These are phyloP conservation scores for Apocynum venetum DNA, from an alignment of 257 asterid species.

Conservation along the genomic window DNA sequence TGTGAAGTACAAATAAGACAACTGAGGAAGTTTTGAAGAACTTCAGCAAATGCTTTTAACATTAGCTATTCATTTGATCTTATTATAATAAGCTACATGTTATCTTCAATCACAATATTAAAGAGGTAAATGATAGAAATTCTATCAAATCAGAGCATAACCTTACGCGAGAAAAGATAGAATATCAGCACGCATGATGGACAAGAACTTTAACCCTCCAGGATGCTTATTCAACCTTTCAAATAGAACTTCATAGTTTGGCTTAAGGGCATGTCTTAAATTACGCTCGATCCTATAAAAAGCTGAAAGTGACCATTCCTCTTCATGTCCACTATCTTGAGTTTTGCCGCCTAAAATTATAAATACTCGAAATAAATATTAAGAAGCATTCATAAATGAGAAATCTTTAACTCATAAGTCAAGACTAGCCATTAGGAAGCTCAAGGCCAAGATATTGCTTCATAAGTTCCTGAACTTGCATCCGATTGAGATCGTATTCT, in stretches of 20 bases:
- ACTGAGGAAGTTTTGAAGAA: neutral
- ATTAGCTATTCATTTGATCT: neutral
- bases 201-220: slow-evolving; percentile 85
- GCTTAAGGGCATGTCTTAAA: slow-evolving; percentile 81
- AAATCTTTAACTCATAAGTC: slow-evolving; percentile 8
- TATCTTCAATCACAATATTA: neutral
- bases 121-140: neutral
- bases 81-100: neutral
- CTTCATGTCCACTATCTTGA: slow-evolving; percentile 47
- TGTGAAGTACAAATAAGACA: neutral
- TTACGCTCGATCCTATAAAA: slow-evolving; percentile 81
- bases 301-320: slow-evolving; percentile 71
- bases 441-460: slow-evolving; percentile 83
- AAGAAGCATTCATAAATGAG: neutral
- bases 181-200: slow-evolving; percentile 74
- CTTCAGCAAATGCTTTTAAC: neutral
- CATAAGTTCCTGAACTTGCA: slow-evolving; percentile 73
- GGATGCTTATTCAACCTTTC: slow-evolving; percentile 90
- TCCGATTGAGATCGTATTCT: slow-evolving; percentile 82
- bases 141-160: slow-evolving; percentile 25
- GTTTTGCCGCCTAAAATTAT: slow-evolving; percentile 33
- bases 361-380: neutral
- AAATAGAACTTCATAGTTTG: slow-evolving; percentile 82
- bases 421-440: slow-evolving; percentile 67
- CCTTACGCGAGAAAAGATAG: slow-evolving; percentile 78